Evolutionary conservation across 441 rosid genomes (phyloP).

Genomic region (Biscutella auriculata): DNA sequence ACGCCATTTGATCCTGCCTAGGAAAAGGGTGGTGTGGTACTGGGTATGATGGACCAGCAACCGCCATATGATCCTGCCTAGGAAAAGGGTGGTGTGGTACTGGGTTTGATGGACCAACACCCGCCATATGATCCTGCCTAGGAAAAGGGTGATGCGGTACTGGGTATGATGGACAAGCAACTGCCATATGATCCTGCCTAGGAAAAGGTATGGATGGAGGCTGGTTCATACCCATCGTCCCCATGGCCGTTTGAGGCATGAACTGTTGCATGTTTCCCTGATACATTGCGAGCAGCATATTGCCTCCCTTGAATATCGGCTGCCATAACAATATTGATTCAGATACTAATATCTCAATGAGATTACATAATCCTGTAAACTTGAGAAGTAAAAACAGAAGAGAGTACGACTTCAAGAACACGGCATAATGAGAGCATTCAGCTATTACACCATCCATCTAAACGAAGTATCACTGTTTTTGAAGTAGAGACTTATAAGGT

Average conservation of each 20-base stretch:
- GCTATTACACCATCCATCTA: background rate
- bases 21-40: slow-evolving; percentile 17
- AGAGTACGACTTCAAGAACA: background rate
- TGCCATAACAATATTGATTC: background rate
- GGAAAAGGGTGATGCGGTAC: no score
- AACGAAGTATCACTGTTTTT: background rate
- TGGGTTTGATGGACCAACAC: slow-evolving; percentile 34
- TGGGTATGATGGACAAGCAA: no score
- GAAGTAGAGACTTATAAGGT: background rate
- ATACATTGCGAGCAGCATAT: background rate
- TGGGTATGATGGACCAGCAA: slow-evolving; percentile 34
- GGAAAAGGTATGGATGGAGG: slow-evolving; percentile 11
- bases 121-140: no score
- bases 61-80: no score
- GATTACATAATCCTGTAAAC: background rate
- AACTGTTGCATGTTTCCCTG: slow-evolving; percentile 3
- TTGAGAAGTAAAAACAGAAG: background rate
- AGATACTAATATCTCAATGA: background rate
- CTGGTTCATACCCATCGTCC: slow-evolving; percentile 8
- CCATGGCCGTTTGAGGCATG: slow-evolving; percentile 11
- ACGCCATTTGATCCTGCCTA: no score
- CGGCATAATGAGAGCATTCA: background rate
- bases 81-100: slow-evolving; percentile 17
- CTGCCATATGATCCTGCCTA: background rate
- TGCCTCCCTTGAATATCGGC: slow-evolving; percentile 5